These are phyloP conservation scores for Trichoderma virens DNA, from an alignment of 495 filamentous ascomycete species.

Conservation along the genomic window DNA sequence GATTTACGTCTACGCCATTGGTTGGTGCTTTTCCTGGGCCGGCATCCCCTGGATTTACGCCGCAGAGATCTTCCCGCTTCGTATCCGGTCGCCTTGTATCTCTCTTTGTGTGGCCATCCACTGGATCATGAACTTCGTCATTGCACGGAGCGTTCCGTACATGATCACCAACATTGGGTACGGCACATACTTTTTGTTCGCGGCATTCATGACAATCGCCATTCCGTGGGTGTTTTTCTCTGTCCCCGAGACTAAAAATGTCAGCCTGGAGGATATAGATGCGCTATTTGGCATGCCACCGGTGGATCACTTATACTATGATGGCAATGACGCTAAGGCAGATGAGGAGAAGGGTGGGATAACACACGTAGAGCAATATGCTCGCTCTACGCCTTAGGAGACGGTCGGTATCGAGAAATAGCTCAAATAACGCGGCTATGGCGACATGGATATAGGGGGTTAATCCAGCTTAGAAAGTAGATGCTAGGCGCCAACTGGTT, in stretches of 20 bases:
- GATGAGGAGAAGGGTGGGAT: too few relatives aligned
- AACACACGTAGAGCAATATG: too few relatives aligned
- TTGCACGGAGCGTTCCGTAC: constrained; percentile 31
- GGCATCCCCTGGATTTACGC: constrained; percentile 55
- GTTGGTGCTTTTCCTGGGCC: constrained; percentile 48
- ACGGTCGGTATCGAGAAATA: too few relatives aligned
- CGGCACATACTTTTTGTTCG: constrained; percentile 31
- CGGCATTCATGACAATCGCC: constrained; percentile 16
- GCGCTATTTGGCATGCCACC: not conserved
- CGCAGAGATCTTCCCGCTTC: constrained; percentile 50
- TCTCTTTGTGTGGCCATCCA: constrained; percentile 25
- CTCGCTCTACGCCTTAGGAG: too few relatives aligned
- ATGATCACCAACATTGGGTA: constrained; percentile 38
- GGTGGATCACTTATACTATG: not conserved
- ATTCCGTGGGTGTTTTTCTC: constrained; percentile 22
- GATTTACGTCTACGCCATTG: constrained; percentile 15
- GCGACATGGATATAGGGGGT: too few relatives aligned
- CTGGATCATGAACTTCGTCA: constrained; percentile 31
- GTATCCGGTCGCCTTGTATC: constrained; percentile 25
- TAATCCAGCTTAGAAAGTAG: too few relatives aligned
- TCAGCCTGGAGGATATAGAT: constrained; percentile 31
- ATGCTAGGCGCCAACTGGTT: too few relatives aligned
- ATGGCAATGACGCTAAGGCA: too few relatives aligned
- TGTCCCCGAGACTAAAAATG: constrained; percentile 50
- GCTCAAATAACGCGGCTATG: too few relatives aligned